Evolutionary conservation across 1,284 basidiomycete species (phyloP).

Genomic region (Tylopilus sp.): DNA sequence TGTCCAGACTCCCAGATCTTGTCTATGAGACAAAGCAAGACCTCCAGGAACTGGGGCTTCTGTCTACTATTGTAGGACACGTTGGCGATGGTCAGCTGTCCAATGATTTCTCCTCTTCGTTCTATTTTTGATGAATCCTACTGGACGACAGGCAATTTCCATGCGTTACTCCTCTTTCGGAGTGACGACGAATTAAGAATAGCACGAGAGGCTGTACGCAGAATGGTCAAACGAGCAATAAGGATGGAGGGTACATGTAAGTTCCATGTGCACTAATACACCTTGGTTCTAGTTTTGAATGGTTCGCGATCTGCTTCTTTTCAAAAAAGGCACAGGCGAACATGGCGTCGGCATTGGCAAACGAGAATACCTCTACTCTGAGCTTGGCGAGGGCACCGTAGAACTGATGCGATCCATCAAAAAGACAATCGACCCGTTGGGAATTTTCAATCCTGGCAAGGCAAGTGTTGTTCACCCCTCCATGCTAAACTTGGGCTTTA

Average conservation of each 20-base stretch:
- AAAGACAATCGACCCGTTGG: slow-evolving; percentile 68
- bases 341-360: slow-evolving; percentile 90
- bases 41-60: slow-evolving; percentile 54
- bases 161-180: slow-evolving; percentile 56
- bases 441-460: slow-evolving; percentile 86
- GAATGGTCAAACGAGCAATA: slow-evolving; percentile 72
- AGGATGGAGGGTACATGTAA: slow-evolving; percentile 73
- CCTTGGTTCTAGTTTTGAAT: neutral
- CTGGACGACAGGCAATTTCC: slow-evolving; percentile 47
- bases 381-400: slow-evolving; percentile 81
- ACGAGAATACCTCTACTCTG: slow-evolving; percentile 67
- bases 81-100: slow-evolving; percentile 74
- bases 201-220: slow-evolving; percentile 53
- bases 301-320: neutral
- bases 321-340: slow-evolving; percentile 68
- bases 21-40: slow-evolving; percentile 77
- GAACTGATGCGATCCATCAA: slow-evolving; percentile 84
- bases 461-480: slow-evolving; percentile 34
- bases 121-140: neutral
- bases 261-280: slow-evolving; percentile 14
- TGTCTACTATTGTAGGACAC: slow-evolving; percentile 72
- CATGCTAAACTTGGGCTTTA: neutral
- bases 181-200: slow-evolving; percentile 55
- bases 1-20: slow-evolving; percentile 73
- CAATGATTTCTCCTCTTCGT: neutral